Conservation (phyloP, 306 rosid species). For the Betula pendula region DNA sequence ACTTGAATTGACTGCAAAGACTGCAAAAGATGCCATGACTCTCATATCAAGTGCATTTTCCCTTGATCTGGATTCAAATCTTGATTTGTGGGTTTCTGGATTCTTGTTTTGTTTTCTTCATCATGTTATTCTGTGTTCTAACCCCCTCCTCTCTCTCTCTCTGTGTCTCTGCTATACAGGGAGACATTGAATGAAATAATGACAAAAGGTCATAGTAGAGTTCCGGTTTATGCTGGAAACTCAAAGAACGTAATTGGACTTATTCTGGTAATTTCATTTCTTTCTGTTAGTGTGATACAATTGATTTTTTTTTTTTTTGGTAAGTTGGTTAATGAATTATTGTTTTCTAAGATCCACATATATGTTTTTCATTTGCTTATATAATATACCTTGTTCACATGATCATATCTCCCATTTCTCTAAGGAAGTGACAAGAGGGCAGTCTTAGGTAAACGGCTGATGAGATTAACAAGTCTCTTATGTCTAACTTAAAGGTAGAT, state of each 20-base stretch:
- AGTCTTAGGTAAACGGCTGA: neutral
- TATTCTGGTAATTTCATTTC: conserved; percentile 71
- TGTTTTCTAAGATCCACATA: neutral
- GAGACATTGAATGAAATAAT: conserved; percentile 81
- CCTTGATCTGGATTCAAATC: conserved; percentile 90
- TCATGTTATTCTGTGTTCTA: conserved; percentile 29
- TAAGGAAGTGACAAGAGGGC: neutral
- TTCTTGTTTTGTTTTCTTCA: conserved; percentile 30
- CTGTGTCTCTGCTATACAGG: conserved; percentile 42
- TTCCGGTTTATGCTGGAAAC: conserved; percentile 81
- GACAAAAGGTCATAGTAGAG: conserved; percentile 95
- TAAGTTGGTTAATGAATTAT: neutral
- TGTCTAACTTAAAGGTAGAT: neutral
- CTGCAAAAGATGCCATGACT: conserved; percentile 99
- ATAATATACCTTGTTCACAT: neutral
- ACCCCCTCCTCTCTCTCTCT: conserved; percentile 21
- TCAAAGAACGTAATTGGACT: conserved; percentile 84
- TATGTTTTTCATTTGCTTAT: neutral
- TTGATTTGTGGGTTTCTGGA: conserved; percentile 78
- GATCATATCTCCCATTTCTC: neutral
- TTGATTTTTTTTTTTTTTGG: neutral
- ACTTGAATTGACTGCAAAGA: conserved; percentile 92
- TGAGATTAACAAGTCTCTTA: neutral
- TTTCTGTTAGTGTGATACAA: neutral
- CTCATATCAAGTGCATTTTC: conserved; percentile 90